Percentiles rank a stretch among this genome's conserved stretches.
Evolutionary conservation across 352 stramenopile species (phyloP).

Genomic region (Pythium monospermum): DNA sequence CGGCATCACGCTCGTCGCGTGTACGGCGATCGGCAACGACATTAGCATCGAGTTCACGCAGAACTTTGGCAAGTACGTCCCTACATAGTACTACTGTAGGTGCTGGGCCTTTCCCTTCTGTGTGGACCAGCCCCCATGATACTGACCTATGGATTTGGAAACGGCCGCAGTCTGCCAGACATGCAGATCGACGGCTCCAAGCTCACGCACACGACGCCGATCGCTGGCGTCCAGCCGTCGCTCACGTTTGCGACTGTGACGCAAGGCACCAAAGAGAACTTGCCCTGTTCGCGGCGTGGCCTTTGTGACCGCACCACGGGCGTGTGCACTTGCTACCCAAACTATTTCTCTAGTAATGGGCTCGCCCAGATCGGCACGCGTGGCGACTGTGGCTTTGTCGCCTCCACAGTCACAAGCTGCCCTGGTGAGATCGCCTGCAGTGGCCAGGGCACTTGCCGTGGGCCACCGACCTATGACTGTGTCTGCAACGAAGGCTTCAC

Average conservation of each 20-base stretch:
- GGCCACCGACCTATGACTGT: conserved; percentile 70
- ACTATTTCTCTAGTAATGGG: conserved; percentile 82
- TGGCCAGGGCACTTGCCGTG: conserved; percentile 62
- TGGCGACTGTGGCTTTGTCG: conserved; percentile 90
- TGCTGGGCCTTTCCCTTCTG: too few relatives aligned
- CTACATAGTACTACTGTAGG: neutral
- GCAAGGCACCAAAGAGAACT: conserved; percentile 87
- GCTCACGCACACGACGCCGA: conserved; percentile 45
- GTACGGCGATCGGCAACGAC: conserved; percentile 69
- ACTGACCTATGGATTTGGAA: neutral
- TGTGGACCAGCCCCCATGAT: neutral
- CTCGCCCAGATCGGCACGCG: conserved; percentile 75
- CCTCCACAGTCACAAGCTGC: conserved; percentile 50
- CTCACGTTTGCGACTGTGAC: conserved; percentile 49
- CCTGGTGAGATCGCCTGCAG: conserved; percentile 71
- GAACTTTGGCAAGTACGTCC: conserved; percentile 63
- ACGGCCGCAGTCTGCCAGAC: conserved; percentile 35
- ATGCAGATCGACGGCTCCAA: conserved; percentile 47
- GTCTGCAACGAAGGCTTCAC: conserved; percentile 76
- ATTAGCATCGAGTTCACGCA: conserved; percentile 76
- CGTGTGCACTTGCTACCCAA: conserved; percentile 80
- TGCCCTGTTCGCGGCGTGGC: conserved; percentile 83
- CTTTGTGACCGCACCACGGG: conserved; percentile 67
- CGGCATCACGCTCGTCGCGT: conserved; percentile 58
- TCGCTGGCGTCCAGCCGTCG: conserved; percentile 28